Evolutionary conservation across 176 grass and related monocot species (phyloP).

Genomic region (Canna indica): DNA sequence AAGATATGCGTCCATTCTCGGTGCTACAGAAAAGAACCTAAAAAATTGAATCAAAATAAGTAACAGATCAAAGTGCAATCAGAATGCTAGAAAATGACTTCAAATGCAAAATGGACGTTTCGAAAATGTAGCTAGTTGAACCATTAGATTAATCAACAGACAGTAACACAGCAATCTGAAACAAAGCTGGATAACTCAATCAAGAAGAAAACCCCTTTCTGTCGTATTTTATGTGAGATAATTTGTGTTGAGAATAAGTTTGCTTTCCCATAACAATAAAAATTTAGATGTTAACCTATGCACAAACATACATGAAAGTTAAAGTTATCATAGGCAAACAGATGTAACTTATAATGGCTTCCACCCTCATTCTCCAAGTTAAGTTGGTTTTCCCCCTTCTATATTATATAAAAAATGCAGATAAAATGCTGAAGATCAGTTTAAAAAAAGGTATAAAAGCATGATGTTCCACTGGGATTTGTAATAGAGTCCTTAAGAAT

Average conservation of each 20-base stretch:
- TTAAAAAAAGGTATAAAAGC: neutral
- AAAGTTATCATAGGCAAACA: neutral
- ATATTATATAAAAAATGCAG: neutral
- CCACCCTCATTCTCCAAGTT: neutral
- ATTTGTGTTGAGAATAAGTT: neutral
- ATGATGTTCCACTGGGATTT: neutral
- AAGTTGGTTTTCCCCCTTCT: neutral
- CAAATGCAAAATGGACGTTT: neutral
- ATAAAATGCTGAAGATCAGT: neutral
- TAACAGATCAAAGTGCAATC: neutral
- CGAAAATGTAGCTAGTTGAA: neutral
- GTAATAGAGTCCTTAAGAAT: neutral
- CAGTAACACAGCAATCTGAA: neutral
- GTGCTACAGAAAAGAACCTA: constrained; percentile 96
- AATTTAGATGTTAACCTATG: too few species aligned
- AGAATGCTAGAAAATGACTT: neutral
- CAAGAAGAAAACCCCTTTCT: neutral
- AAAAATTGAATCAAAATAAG: constrained; percentile 21
- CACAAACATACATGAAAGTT: neutral
- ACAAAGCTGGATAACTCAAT: neutral
- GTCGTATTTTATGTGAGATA: neutral
- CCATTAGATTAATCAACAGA: neutral
- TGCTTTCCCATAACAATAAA: neutral
- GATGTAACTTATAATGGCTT: neutral
- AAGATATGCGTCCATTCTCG: constrained; percentile 81